These are phyloP conservation scores for Aspergillus versicolor DNA, from an alignment of 2,329 filamentous ascomycete species.

Conservation along the genomic window DNA sequence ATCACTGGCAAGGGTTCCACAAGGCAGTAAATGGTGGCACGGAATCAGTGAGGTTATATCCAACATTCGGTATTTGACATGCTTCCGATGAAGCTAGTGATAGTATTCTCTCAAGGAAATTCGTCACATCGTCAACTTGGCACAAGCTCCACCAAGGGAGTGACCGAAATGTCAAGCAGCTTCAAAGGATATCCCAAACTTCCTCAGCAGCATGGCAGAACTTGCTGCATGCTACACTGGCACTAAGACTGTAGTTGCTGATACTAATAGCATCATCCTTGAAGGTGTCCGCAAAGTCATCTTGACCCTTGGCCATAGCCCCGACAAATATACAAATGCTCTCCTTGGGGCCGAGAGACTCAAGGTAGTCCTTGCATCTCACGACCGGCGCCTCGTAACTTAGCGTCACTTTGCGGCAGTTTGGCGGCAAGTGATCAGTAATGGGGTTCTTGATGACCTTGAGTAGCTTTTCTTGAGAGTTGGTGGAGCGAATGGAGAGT, in stretches of 20 bases:
- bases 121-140: conserved; percentile 30
- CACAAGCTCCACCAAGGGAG: conserved; percentile 10
- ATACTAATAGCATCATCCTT: conserved; percentile 98
- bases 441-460: conserved; percentile 98
- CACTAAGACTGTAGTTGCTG: conserved; percentile 95
- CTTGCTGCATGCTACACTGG: conserved; percentile 98
- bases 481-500: conserved; percentile 92
- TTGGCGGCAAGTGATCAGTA: conserved; percentile 91
- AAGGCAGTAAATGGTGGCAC: conserved; percentile 2
- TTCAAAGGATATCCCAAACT: conserved; percentile 86
- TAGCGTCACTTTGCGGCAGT: conserved; percentile 95
- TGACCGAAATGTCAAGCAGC: not conserved
- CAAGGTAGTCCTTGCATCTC: conserved; percentile 84
- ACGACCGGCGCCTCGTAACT: conserved; percentile 91
- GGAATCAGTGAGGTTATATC: conserved; percentile 4
- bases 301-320: conserved; percentile 95
- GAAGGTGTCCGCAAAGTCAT: conserved; percentile 90
- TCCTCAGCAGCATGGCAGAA: conserved; percentile 99
- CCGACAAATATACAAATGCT: conserved; percentile 98
- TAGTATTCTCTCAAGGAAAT: conserved; percentile 24
- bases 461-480: conserved; percentile 94
- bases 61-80: conserved; percentile 9
- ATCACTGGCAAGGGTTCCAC: conserved; percentile 6
- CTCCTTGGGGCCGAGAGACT: conserved; percentile 74
- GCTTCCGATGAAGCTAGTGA: conserved; percentile 15